Conservation (phyloP, 2,329 filamentous ascomycete species). For the Aciculosporium take region DNA sequence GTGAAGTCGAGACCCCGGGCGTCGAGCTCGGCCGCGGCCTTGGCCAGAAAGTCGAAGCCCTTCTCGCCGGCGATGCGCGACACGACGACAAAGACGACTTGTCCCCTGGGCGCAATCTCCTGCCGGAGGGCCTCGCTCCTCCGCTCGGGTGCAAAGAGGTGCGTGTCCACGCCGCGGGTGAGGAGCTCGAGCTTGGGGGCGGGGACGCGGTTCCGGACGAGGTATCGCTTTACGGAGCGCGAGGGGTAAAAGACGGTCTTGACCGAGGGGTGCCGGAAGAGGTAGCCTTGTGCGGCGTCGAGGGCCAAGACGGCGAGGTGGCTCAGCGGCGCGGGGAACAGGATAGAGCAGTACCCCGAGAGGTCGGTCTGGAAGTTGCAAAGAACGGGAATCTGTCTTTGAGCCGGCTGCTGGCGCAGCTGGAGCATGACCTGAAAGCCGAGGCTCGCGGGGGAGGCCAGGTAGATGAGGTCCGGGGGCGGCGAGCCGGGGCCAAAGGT, state of each 20-base stretch:
- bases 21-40: constrained; percentile 39
- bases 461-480: constrained; percentile 55
- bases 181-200: constrained; percentile 43
- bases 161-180: constrained; percentile 50
- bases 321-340: constrained; percentile 51
- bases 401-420: constrained; percentile 41
- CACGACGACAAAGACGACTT: constrained; percentile 52
- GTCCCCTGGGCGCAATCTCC: constrained; percentile 43
- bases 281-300: constrained; percentile 47
- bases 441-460: constrained; percentile 54
- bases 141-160: constrained; percentile 41
- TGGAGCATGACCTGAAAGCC: constrained; percentile 61
- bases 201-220: constrained; percentile 42
- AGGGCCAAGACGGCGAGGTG: constrained; percentile 47
- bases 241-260: constrained; percentile 58
- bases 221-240: constrained; percentile 45
- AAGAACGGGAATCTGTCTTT: constrained; percentile 43
- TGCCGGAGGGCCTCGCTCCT: constrained; percentile 37
- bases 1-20: constrained; percentile 43
- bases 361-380: constrained; percentile 63
- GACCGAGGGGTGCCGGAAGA: constrained; percentile 48
- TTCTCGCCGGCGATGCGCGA: constrained; percentile 57
- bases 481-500: constrained; percentile 37
- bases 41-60: constrained; percentile 52
- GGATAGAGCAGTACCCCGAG: constrained; percentile 52